A percentile compares a stretch with the other conserved stretches of the same genome.
Evolutionary conservation across 2,329 filamentous ascomycete species (phyloP).

Genomic region (Alternaria sp.): DNA sequence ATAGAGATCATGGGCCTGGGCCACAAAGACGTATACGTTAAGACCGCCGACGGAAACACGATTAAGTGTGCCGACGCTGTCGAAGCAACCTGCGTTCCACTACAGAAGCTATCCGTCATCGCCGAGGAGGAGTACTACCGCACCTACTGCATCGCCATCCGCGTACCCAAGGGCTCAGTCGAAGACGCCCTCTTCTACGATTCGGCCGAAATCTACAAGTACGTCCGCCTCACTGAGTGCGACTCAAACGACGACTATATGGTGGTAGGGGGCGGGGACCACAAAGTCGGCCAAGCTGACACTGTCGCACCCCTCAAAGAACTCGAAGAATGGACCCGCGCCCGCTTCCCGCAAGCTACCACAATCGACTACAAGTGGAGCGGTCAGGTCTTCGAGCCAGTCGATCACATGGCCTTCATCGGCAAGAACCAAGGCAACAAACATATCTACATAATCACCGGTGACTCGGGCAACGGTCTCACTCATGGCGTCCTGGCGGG

Average conservation of each 20-base stretch:
- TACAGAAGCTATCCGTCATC: conserved; percentile 64
- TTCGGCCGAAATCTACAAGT: conserved; percentile 64
- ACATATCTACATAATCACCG: conserved; percentile 64
- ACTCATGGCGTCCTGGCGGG: conserved; percentile 66
- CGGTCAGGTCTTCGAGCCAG: conserved; percentile 66
- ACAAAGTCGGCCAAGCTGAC: conserved; percentile 65
- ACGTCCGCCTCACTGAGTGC: conserved; percentile 63
- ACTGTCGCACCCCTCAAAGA: conserved; percentile 59
- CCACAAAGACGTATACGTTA: conserved; percentile 57
- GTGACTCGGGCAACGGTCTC: conserved; percentile 66
- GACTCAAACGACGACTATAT: conserved; percentile 65
- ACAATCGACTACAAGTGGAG: conserved; percentile 66
- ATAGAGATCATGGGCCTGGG: conserved; percentile 56
- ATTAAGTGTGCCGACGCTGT: conserved; percentile 61
- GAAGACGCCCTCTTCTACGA: conserved; percentile 67
- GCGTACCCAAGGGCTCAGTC: conserved; percentile 61
- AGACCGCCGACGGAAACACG: conserved; percentile 58
- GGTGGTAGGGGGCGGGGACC: conserved; percentile 65
- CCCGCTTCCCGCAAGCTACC: conserved; percentile 62
- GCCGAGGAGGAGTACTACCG: conserved; percentile 63
- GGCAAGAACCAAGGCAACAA: conserved; percentile 63
- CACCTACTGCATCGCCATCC: conserved; percentile 66
- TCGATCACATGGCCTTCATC: conserved; percentile 65
- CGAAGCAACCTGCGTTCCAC: conserved; percentile 64
- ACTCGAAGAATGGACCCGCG: conserved; percentile 63